Percentiles rank a stretch among this genome's conserved stretches.
These are phyloP conservation scores for Candida chilensis DNA, from an alignment of 805 yeast genomes.

Conservation along the genomic window DNA sequence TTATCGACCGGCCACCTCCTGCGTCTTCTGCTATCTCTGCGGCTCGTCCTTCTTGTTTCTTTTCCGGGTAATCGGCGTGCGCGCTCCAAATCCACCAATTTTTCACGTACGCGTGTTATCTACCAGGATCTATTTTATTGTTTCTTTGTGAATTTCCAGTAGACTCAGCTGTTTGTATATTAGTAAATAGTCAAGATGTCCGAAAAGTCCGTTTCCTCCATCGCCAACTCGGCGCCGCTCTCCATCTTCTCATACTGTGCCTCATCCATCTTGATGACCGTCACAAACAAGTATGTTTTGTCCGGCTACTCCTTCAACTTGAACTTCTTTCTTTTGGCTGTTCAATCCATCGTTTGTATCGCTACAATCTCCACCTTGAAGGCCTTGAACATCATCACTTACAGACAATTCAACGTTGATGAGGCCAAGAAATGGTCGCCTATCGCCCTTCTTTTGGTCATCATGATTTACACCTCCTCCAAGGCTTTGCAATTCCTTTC, in stretches of 20 bases:
- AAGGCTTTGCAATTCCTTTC: slow-evolving; percentile 88
- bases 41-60: too few species aligned
- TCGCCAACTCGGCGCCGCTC: slow-evolving; percentile 49
- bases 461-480: slow-evolving; percentile 93
- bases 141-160: too few species aligned
- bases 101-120: too few species aligned
- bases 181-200: too few species aligned
- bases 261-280: slow-evolving; percentile 95
- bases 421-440: slow-evolving; percentile 98
- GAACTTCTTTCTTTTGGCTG: slow-evolving; percentile 83
- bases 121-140: too few species aligned
- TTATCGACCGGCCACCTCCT: too few species aligned
- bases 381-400: slow-evolving; percentile 66
- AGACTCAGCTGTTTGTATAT: too few species aligned
- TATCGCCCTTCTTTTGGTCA: slow-evolving; percentile 78
- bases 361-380: slow-evolving; percentile 66
- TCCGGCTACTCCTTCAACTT: slow-evolving; percentile 63
- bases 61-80: too few species aligned
- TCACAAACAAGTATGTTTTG: slow-evolving; percentile 92
- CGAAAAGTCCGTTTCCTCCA: slow-evolving; percentile 3
- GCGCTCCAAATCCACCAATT: too few species aligned
- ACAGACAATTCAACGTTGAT: slow-evolving; percentile 73
- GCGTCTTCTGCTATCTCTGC: too few species aligned
- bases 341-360: slow-evolving; percentile 82
- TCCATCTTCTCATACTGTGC: slow-evolving; percentile 81